A percentile compares a stretch with the other conserved stretches of the same genome.
Conservation (phyloP, 164 flowering plant species). For the Pachysandra terminalis region DNA sequence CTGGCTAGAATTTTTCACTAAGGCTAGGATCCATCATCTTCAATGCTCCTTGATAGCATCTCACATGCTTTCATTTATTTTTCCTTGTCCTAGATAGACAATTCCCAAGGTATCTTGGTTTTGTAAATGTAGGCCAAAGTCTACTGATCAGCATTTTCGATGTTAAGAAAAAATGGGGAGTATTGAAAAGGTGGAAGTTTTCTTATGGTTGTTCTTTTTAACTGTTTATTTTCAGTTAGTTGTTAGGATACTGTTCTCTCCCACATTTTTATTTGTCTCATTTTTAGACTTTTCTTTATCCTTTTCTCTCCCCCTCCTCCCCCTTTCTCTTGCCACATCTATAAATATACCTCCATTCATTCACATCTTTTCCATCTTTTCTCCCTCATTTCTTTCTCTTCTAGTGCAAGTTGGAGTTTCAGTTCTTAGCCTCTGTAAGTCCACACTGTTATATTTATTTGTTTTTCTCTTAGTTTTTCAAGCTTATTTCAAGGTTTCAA, state of each 20-base stretch:
- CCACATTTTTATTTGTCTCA: neutral
- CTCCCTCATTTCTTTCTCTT: constrained; percentile 5
- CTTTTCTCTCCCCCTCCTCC: neutral
- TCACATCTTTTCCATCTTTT: constrained; percentile 17
- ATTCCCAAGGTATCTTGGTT: constrained; percentile 9
- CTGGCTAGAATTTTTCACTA: no score
- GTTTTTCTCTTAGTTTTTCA: constrained; percentile 1
- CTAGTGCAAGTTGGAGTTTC: constrained; percentile 3
- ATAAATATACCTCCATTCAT: constrained; percentile 21
- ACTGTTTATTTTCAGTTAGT: constrained; percentile 25
- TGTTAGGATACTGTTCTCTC: constrained; percentile 21
- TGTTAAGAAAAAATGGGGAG: neutral
- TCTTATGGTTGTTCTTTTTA: neutral
- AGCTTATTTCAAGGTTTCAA: neutral
- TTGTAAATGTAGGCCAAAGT: constrained; percentile 8
- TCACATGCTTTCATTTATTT: no score
- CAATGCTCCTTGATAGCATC: no score
- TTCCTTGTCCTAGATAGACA: no score
- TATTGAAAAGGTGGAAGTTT: neutral
- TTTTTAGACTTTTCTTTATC: neutral
- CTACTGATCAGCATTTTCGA: neutral
- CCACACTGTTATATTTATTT: neutral
- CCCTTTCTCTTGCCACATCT: constrained; percentile 16
- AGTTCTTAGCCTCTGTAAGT: constrained; percentile 12
- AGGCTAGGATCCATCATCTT: no score